These are phyloP conservation scores for Phytophthora rubi DNA, from an alignment of 352 stramenopile species.

Conservation along the genomic window DNA sequence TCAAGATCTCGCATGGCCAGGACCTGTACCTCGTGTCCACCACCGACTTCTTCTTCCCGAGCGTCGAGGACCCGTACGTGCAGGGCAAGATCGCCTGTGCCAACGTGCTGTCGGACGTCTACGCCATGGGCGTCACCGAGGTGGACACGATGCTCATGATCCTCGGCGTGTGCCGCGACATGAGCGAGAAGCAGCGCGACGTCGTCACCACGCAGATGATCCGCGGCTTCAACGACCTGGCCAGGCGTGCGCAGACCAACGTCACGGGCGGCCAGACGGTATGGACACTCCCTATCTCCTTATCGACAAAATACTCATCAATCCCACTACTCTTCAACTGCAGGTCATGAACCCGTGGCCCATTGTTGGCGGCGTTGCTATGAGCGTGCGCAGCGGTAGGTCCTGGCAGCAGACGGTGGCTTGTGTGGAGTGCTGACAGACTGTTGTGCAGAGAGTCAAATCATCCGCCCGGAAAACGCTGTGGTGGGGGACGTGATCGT, in stretches of 20 bases:
- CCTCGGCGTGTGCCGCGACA: slow-evolving; percentile 92
- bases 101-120: slow-evolving; percentile 96
- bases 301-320: too few relatives aligned
- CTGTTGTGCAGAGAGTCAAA: slow-evolving; percentile 59
- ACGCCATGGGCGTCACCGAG: slow-evolving; percentile 94
- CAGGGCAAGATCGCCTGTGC: slow-evolving; percentile 93
- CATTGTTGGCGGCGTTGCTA: slow-evolving; percentile 94
- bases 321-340: too few relatives aligned
- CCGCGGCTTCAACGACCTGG: slow-evolving; percentile 92
- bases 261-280: slow-evolving; percentile 94
- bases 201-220: slow-evolving; percentile 96
- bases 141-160: slow-evolving; percentile 97
- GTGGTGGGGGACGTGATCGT: slow-evolving; percentile 91
- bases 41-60: slow-evolving; percentile 97
- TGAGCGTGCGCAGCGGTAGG: slow-evolving; percentile 84
- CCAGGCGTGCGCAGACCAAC: slow-evolving; percentile 86
- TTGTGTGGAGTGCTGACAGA: neutral
- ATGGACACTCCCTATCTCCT: too few relatives aligned
- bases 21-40: slow-evolving; percentile 93
- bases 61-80: slow-evolving; percentile 94
- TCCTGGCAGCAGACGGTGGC: slow-evolving; percentile 3
- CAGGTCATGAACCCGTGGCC: slow-evolving; percentile 95
- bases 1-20: slow-evolving; percentile 84
- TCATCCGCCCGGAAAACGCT: slow-evolving; percentile 92
- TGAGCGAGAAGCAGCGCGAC: slow-evolving; percentile 91